Evolutionary conservation across 495 filamentous ascomycete species (phyloP).

Genomic region (Aspergillus sclerotiicarbonarius): DNA sequence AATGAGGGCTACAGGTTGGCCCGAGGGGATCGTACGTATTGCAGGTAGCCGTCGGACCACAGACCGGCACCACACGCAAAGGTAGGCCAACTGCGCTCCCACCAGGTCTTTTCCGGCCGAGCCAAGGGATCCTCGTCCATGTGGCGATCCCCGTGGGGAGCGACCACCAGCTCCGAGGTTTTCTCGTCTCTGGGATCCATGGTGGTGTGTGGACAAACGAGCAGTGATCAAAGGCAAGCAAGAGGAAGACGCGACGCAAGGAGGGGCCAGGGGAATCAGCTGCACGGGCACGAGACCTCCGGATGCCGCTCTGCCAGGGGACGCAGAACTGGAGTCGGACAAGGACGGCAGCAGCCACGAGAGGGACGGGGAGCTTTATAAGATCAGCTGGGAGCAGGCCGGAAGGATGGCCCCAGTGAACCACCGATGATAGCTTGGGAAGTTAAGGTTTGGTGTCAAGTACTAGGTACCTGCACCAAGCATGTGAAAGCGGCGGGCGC

Average conservation of each 20-base stretch:
- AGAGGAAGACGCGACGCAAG: no score
- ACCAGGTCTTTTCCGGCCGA: constrained; percentile 39
- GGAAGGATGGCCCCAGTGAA: no score
- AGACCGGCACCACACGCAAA: constrained; percentile 87
- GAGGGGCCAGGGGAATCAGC: no score
- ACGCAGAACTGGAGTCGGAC: no score
- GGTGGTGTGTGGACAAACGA: not conserved
- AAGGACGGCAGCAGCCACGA: no score
- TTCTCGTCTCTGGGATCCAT: constrained; percentile 2
- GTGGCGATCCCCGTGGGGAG: not conserved
- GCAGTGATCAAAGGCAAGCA: not conserved
- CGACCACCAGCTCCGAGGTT: not conserved
- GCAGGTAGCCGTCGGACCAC: constrained; percentile 89
- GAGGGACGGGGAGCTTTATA: no score
- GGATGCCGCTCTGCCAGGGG: no score
- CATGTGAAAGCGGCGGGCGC: not conserved
- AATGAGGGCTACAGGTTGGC: not conserved
- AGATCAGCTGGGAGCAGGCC: no score
- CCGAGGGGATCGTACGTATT: constrained; percentile 52
- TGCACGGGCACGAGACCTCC: no score
- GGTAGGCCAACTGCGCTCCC: constrained; percentile 63
- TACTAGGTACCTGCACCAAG: not conserved
- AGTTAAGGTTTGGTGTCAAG: not conserved
- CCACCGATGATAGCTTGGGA: not conserved
- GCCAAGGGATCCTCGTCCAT: constrained; percentile 5